phyloP scores from a whole-genome alignment of 2,329 filamentous ascomycete genomes.

The Aspergillus texensis region DNA sequence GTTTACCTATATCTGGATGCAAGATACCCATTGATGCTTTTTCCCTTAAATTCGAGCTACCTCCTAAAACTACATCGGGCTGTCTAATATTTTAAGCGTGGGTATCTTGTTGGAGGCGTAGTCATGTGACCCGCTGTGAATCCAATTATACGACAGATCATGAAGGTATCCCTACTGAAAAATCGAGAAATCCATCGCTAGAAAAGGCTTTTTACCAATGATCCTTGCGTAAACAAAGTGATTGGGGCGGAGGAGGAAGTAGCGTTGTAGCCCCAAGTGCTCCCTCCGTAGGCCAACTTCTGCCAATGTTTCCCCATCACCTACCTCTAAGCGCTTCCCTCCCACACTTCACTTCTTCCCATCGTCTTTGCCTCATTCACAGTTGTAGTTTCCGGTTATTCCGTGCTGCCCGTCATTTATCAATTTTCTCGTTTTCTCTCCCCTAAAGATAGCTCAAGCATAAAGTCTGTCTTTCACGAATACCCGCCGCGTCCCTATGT shows the following conservation, averaged over 20 bases:
- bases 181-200: neutral
- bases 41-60: neutral
- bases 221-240: neutral
- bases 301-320: conserved; percentile 5
- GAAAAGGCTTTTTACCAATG: neutral
- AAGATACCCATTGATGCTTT: neutral
- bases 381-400: neutral
- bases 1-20: neutral
- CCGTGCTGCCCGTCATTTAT: neutral
- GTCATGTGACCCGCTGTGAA: neutral
- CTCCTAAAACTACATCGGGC: neutral
- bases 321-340: conserved; percentile 15
- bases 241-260: neutral
- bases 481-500: neutral
- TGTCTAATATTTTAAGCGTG: neutral
- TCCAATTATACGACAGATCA: neutral
- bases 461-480: neutral
- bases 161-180: neutral
- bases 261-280: neutral
- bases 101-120: neutral
- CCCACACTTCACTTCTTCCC: conserved; percentile 17
- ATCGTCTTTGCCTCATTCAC: conserved; percentile 11
- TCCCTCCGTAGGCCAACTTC: neutral
- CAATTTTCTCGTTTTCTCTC: neutral
- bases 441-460: neutral